These are phyloP conservation scores for Fusarium keratoplasticum DNA, from an alignment of 2,329 filamentous ascomycete genomes.

Conservation along the genomic window DNA sequence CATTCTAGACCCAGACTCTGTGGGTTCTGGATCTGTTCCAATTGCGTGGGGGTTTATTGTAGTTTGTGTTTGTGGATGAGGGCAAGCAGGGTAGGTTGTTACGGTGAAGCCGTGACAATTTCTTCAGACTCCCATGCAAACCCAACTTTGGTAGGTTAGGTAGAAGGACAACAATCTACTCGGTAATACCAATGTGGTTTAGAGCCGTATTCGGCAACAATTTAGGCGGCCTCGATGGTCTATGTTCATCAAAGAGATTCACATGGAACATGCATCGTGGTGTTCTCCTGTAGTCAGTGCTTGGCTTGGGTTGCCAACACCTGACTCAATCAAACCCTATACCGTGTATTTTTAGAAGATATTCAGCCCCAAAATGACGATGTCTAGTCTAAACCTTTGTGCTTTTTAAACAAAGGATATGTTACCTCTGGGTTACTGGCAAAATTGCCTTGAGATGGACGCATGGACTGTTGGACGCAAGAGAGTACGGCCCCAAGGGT, in stretches of 20 bases:
- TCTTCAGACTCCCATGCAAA: background rate
- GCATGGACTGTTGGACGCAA: no score
- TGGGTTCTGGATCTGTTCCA: background rate
- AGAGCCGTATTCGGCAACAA: background rate
- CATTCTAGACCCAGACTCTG: background rate
- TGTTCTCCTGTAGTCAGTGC: background rate
- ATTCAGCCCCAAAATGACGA: background rate
- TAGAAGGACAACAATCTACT: background rate
- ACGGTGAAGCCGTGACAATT: background rate
- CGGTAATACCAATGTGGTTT: background rate
- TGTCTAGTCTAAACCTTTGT: background rate
- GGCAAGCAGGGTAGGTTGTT: background rate
- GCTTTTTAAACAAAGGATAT: background rate
- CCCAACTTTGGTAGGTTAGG: background rate
- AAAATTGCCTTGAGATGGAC: background rate
- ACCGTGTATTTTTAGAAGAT: background rate
- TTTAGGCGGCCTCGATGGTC: background rate
- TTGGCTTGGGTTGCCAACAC: background rate
- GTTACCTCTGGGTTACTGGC: background rate
- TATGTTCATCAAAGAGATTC: background rate
- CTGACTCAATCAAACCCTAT: background rate
- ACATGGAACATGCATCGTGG: background rate
- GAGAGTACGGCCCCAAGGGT: background rate
- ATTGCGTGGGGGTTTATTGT: background rate
- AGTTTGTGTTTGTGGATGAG: background rate